Percentiles rank a stretch among this genome's conserved stretches.
Conservation (phyloP, 768 basidiomycete species). For the Lyophyllum decastes region DNA sequence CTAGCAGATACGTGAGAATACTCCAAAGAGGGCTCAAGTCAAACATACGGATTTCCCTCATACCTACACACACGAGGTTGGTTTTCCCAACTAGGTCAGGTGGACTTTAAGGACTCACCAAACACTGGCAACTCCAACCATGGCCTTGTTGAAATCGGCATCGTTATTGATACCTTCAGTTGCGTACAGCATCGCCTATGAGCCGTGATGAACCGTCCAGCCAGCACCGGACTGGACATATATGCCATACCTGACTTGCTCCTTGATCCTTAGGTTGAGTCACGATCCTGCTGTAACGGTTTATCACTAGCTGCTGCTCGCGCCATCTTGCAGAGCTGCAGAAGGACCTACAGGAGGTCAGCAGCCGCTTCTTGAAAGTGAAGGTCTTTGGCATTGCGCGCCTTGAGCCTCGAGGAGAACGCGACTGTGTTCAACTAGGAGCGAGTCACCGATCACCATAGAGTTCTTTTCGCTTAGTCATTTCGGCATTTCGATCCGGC, state of each 20-base stretch:
- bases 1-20: conserved; percentile 38
- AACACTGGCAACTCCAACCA: conserved; percentile 96
- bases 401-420: neutral
- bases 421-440: neutral
- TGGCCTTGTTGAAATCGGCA: conserved; percentile 89
- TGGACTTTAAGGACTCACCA: conserved; percentile 60
- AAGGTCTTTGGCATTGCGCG: conserved; percentile 26
- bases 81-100: conserved; percentile 1
- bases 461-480: conserved; percentile 17
- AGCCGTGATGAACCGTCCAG: neutral
- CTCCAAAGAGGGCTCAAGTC: neutral
- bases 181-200: conserved; percentile 97
- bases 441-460: neutral
- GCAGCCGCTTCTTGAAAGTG: conserved; percentile 20
- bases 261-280: conserved; percentile 95
- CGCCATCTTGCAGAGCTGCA: conserved; percentile 39
- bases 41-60: conserved; percentile 93
- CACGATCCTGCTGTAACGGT: conserved; percentile 76
- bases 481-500: conserved; percentile 16
- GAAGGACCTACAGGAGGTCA: conserved; percentile 35
- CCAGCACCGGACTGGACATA: conserved; percentile 5
- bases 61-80: conserved; percentile 64
- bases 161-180: conserved; percentile 86
- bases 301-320: conserved; percentile 46
- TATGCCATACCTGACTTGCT: conserved; percentile 74